These are phyloP conservation scores for Lophium mytilinum DNA, from an alignment of 495 filamentous ascomycete species.

Conservation along the genomic window DNA sequence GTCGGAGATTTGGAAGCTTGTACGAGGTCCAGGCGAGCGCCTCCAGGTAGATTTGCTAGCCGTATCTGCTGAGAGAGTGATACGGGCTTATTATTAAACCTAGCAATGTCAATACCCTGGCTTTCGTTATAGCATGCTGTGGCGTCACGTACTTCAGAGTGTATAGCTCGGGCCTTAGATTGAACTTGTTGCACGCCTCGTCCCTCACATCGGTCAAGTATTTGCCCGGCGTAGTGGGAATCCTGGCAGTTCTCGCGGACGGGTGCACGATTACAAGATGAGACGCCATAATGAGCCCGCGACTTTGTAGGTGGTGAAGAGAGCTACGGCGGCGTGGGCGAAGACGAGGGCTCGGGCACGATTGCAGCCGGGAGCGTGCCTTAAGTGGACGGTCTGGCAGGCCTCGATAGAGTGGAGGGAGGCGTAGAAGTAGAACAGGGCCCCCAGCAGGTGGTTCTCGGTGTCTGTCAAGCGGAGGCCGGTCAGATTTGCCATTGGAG, in stretches of 20 bases:
- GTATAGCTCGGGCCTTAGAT: conserved; percentile 62
- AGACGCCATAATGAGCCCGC: conserved; percentile 57
- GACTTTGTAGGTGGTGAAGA: conserved; percentile 4
- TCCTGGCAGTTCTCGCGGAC: conserved; percentile 58
- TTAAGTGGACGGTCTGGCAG: not conserved
- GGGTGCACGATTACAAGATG: conserved; percentile 83
- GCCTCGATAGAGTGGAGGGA: conserved; percentile 4
- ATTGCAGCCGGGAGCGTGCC: conserved; percentile 4
- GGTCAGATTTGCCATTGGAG: conserved; percentile 17
- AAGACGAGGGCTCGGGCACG: conserved; percentile 6
- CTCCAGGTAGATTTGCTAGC: conserved; percentile 75
- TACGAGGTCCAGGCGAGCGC: conserved; percentile 90
- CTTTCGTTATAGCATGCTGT: not conserved
- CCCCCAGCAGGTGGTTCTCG: conserved; percentile 11
- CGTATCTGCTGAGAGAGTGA: conserved; percentile 79
- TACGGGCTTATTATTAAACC: conserved; percentile 71
- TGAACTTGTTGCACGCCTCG: conserved; percentile 77
- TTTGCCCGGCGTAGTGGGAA: conserved; percentile 76
- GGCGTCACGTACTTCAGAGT: conserved; percentile 59
- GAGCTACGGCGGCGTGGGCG: conserved; percentile 2
- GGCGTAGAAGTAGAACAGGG: not conserved
- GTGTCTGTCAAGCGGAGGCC: conserved; percentile 5
- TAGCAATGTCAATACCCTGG: conserved; percentile 24
- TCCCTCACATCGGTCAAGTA: conserved; percentile 73
- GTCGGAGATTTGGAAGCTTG: conserved; percentile 71